Percentiles rank a stretch among this genome's conserved stretches.
phyloP scores from a whole-genome alignment of 164 flowering plant species.

The Sedum album region DNA sequence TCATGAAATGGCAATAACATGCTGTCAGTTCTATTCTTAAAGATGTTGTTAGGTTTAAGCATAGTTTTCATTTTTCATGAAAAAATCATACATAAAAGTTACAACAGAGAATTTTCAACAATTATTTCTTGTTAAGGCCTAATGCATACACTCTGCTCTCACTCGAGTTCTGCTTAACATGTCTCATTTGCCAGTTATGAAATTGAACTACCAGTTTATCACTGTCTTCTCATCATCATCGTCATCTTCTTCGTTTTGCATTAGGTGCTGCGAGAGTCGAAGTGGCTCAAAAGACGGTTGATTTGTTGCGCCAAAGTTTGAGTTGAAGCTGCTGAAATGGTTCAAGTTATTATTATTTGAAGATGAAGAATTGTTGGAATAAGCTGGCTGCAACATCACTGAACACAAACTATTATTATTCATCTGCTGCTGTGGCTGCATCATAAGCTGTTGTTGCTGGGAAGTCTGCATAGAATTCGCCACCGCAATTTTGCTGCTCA shows the following conservation, averaged over 20 bases:
- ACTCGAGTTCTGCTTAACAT: neutral
- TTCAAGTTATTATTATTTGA: conserved; percentile 43
- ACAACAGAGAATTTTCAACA: neutral
- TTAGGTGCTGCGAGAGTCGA: conserved; percentile 24
- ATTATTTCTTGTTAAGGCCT: neutral
- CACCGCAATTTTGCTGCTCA: conserved; percentile 50
- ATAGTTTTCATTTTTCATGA: no score
- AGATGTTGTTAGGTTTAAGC: neutral
- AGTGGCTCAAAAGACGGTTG: conserved; percentile 40
- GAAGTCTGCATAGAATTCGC: conserved; percentile 59
- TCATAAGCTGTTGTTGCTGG: conserved; percentile 29
- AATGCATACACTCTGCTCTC: neutral
- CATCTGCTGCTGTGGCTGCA: conserved; percentile 23
- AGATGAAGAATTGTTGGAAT: conserved; percentile 64
- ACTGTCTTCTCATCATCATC: conserved; percentile 46
- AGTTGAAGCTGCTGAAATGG: conserved; percentile 20
- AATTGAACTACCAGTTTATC: neutral
- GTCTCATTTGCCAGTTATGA: neutral
- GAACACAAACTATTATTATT: neutral
- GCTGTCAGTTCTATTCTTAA: neutral
- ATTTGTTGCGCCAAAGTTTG: conserved; percentile 19
- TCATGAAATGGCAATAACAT: neutral
- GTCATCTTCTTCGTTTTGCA: conserved; percentile 50
- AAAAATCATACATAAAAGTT: no score
- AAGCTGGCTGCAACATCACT: conserved; percentile 47